phyloP scores from a whole-genome alignment of 257 asterid species.

The Solanum commersonii region DNA sequence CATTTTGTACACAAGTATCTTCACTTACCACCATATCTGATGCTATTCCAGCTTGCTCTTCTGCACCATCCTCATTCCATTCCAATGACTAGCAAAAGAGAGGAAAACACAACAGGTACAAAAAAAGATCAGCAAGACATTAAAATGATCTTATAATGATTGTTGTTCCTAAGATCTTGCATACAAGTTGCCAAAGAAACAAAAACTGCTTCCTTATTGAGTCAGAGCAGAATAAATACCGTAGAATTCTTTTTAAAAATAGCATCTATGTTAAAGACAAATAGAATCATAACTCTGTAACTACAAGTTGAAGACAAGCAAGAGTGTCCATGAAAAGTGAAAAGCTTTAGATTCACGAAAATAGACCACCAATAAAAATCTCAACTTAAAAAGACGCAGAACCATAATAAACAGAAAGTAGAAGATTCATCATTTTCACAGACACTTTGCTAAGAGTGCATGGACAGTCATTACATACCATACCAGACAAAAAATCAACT shows the following conservation, averaged over 20 bases:
- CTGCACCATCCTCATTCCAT: conserved; percentile 85
- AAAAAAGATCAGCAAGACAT: neutral
- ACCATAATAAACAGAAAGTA: neutral
- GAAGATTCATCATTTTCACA: neutral
- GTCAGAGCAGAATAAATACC: neutral
- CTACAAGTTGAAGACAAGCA: neutral
- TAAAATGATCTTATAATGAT: neutral
- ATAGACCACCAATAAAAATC: neutral
- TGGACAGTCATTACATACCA: neutral
- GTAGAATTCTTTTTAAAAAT: neutral
- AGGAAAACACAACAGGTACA: neutral
- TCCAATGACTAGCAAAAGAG: conserved; percentile 46
- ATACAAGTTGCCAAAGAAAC: neutral
- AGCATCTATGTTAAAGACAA: neutral
- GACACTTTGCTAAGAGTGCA: neutral
- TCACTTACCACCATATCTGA: conserved; percentile 28
- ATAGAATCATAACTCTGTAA: neutral
- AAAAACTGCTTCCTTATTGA: neutral
- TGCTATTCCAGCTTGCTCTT: conserved; percentile 50
- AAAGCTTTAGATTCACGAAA: neutral
- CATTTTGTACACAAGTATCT: conserved; percentile 33
- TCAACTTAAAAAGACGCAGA: neutral
- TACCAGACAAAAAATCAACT: neutral
- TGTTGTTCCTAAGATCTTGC: neutral
- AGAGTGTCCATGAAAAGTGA: neutral